These are phyloP conservation scores for Pulveroboletus sp. DNA, from an alignment of 768 basidiomycete species.

Conservation along the genomic window DNA sequence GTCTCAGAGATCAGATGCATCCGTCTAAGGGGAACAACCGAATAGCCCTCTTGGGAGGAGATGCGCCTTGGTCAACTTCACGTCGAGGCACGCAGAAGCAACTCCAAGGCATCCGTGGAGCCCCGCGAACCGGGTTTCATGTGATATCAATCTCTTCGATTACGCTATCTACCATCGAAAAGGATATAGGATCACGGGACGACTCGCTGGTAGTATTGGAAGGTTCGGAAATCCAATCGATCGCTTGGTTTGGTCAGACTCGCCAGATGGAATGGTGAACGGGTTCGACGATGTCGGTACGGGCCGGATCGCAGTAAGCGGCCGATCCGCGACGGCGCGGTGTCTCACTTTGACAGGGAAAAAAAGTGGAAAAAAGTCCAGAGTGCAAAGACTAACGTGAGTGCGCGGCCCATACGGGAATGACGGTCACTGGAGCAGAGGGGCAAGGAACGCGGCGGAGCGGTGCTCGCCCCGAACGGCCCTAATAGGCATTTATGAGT, in stretches of 20 bases:
- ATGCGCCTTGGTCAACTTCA: too few species aligned
- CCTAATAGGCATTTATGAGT: neutral
- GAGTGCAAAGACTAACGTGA: conserved; percentile 27
- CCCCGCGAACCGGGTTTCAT: neutral
- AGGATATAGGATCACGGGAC: neutral
- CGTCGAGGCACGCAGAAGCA: neutral
- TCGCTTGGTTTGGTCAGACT: too few species aligned
- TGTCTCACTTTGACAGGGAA: conserved; percentile 3
- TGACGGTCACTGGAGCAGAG: neutral
- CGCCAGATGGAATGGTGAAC: too few species aligned
- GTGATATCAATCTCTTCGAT: too few species aligned
- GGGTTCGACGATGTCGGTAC: too few species aligned
- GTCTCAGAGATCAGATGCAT: conserved; percentile 32
- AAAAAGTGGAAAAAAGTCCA: neutral
- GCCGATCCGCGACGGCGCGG: too few species aligned
- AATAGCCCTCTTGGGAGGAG: conserved; percentile 7
- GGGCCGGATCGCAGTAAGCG: neutral
- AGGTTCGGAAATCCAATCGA: conserved; percentile 1
- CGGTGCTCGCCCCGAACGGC: neutral
- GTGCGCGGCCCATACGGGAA: neutral
- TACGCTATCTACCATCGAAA: conserved; percentile 1
- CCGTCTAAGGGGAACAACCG: conserved; percentile 2
- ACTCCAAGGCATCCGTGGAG: conserved; percentile 29
- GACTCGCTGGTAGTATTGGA: neutral
- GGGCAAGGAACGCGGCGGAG: conserved; percentile 4